Percentiles rank a stretch among this genome's conserved stretches.
Conservation (phyloP, 306 rosid species). For the Vigna angularis region DNA sequence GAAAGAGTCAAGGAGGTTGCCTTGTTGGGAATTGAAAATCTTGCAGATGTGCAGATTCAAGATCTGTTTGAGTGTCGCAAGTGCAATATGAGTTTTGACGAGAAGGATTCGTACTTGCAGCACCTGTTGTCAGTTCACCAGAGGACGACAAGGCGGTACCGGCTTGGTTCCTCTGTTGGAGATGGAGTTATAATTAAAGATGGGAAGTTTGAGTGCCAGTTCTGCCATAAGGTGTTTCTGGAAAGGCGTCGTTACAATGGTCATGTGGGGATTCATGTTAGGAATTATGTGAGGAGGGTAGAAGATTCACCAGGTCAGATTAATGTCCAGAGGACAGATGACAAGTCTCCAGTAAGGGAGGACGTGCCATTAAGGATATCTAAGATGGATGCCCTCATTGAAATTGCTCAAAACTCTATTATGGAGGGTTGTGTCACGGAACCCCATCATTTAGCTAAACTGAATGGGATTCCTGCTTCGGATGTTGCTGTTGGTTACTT, state of each 20-base stretch:
- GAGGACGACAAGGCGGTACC: constrained; percentile 81
- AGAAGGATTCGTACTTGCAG: constrained; percentile 82
- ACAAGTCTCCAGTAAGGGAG: constrained; percentile 60
- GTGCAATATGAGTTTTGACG: constrained; percentile 75
- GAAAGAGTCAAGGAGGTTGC: constrained; percentile 58
- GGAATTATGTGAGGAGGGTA: constrained; percentile 76
- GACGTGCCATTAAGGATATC: constrained; percentile 65
- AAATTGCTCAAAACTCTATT: constrained; percentile 90
- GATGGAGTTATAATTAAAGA: constrained; percentile 92
- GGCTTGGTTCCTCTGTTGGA: constrained; percentile 89
- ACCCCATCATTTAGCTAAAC: constrained; percentile 45
- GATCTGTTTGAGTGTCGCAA: constrained; percentile 89
- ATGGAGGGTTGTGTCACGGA: constrained; percentile 61
- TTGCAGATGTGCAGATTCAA: constrained; percentile 81
- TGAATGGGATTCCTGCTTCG: constrained; percentile 36
- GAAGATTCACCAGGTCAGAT: constrained; percentile 64
- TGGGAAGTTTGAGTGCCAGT: constrained; percentile 94
- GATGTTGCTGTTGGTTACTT: constrained; percentile 45
- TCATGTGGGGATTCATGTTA: constrained; percentile 92
- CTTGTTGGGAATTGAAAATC: constrained; percentile 68
- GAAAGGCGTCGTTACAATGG: constrained; percentile 92
- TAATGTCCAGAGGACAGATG: constrained; percentile 42
- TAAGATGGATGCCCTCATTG: constrained; percentile 88
- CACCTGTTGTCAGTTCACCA: constrained; percentile 81
- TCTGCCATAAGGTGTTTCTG: constrained; percentile 83